Evolutionary conservation across 768 basidiomycete genomes (phyloP).

Genomic region (Boletus vinaceobasis): DNA sequence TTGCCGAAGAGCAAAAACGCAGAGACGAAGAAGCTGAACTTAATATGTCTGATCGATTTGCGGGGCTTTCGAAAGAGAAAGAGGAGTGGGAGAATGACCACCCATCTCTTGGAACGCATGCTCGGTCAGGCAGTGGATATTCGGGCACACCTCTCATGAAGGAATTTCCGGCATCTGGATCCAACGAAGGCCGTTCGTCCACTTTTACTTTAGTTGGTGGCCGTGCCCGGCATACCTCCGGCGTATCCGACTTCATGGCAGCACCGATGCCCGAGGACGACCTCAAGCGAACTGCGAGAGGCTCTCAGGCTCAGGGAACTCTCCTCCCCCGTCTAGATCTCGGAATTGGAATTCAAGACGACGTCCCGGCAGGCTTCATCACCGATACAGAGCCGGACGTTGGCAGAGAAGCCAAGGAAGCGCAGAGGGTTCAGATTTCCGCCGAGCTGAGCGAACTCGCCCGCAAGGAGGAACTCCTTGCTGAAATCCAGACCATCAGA

Average conservation of each 20-base stretch:
- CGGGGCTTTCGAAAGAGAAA: constrained; percentile 61
- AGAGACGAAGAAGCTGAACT: constrained; percentile 75
- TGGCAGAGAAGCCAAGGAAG: constrained; percentile 30
- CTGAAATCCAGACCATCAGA: constrained; percentile 77
- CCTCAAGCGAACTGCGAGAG: constrained; percentile 46
- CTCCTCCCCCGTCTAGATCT: constrained; percentile 71
- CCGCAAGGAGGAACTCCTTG: constrained; percentile 66
- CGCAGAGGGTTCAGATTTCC: constrained; percentile 35
- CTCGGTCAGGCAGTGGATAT: constrained; percentile 57
- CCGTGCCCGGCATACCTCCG: constrained; percentile 61
- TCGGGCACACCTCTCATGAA: constrained; percentile 68
- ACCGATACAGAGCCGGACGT: constrained; percentile 37
- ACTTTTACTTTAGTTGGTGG: constrained; percentile 49
- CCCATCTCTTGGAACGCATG: constrained; percentile 58
- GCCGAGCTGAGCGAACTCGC: constrained; percentile 51
- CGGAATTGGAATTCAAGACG: constrained; percentile 67
- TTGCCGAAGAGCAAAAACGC: constrained; percentile 67
- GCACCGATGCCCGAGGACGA: constrained; percentile 64
- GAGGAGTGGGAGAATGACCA: constrained; percentile 88
- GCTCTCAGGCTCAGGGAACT: constrained; percentile 47
- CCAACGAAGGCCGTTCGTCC: constrained; percentile 39
- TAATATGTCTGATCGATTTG: constrained; percentile 68
- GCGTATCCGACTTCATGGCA: constrained; percentile 70
- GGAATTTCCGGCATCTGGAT: constrained; percentile 52
- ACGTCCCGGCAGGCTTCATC: constrained; percentile 72